These are phyloP conservation scores for Piloderma croceum DNA, from an alignment of 768 basidiomycete species.

Conservation along the genomic window DNA sequence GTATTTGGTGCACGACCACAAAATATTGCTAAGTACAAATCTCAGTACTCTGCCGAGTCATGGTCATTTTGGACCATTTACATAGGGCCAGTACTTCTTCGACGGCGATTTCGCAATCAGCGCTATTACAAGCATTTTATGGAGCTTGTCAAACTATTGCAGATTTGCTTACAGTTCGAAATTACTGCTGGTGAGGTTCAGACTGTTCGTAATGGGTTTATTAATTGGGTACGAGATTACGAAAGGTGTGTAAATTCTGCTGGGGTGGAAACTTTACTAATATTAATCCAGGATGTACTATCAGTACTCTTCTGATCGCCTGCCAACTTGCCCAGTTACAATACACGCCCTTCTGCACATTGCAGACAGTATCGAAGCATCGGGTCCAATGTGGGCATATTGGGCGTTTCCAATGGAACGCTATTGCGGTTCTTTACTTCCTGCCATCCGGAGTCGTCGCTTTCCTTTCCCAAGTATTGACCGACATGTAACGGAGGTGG, in stretches of 20 bases:
- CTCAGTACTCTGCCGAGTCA: slow-evolving; percentile 19
- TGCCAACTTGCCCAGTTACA: slow-evolving; percentile 25
- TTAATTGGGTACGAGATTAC: slow-evolving; percentile 20
- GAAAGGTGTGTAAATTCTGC: slow-evolving; percentile 18
- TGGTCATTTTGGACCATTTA: slow-evolving; percentile 23
- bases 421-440: slow-evolving; percentile 26
- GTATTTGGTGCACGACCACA: slow-evolving; percentile 23
- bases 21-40: slow-evolving; percentile 22
- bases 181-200: slow-evolving; percentile 15
- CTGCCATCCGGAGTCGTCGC: slow-evolving; percentile 13
- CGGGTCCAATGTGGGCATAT: slow-evolving; percentile 29
- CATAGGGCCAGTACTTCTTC: slow-evolving; percentile 21
- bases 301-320: slow-evolving; percentile 21
- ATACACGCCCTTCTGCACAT: slow-evolving; percentile 33
- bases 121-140: slow-evolving; percentile 36
- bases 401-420: slow-evolving; percentile 35
- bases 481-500: slow-evolving; percentile 18
- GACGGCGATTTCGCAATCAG: slow-evolving; percentile 17
- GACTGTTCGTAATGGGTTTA: slow-evolving; percentile 14
- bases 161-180: slow-evolving; percentile 29
- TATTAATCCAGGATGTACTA: slow-evolving; percentile 24
- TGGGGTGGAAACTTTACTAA: background rate
- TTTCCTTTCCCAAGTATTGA: slow-evolving; percentile 26
- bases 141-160: slow-evolving; percentile 27
- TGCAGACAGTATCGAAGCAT: slow-evolving; percentile 23